phyloP scores from a whole-genome alignment of 768 basidiomycete species.

The Gloeopeniophorella convolvens region DNA sequence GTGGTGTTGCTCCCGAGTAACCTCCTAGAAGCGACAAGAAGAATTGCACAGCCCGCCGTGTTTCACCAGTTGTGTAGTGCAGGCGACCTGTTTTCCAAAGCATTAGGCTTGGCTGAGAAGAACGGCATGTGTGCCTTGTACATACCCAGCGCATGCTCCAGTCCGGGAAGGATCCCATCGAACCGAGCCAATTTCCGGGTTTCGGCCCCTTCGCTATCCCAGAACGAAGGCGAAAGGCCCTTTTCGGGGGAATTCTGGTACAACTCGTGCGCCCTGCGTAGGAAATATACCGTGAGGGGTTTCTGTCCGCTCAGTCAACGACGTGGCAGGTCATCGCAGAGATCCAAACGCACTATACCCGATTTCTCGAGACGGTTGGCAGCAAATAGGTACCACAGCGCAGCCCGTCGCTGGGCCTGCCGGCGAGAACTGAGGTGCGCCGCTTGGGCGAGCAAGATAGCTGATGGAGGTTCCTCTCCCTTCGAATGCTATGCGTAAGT shows the following conservation, averaged over 20 bases:
- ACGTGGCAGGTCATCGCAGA: slow-evolving; percentile 1
- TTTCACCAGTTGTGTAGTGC: slow-evolving; percentile 86
- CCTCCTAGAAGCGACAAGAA: slow-evolving; percentile 70
- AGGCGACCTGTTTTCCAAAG: slow-evolving; percentile 56
- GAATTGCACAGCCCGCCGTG: slow-evolving; percentile 64
- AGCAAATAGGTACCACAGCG: slow-evolving; percentile 72
- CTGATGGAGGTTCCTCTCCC: slow-evolving; percentile 79
- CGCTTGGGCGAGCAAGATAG: slow-evolving; percentile 75
- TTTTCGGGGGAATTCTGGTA: slow-evolving; percentile 48
- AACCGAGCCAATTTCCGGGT: slow-evolving; percentile 39
- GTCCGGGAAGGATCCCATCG: slow-evolving; percentile 59
- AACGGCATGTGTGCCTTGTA: not conserved
- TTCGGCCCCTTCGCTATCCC: slow-evolving; percentile 58
- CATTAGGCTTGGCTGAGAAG: not conserved
- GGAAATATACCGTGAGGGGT: slow-evolving; percentile 78
- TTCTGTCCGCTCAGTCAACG: slow-evolving; percentile 43
- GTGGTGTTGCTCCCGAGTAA: slow-evolving; percentile 25
- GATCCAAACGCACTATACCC: slow-evolving; percentile 58
- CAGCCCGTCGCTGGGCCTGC: slow-evolving; percentile 52
- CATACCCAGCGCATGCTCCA: slow-evolving; percentile 75
- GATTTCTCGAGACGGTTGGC: slow-evolving; percentile 77
- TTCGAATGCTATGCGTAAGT: slow-evolving; percentile 31
- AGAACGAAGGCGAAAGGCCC: slow-evolving; percentile 71
- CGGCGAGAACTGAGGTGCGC: slow-evolving; percentile 62
- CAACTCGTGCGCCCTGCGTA: slow-evolving; percentile 62